Evolutionary conservation across 2,329 filamentous ascomycete species (phyloP).

Genomic region (Furcasterigmium sp.): DNA sequence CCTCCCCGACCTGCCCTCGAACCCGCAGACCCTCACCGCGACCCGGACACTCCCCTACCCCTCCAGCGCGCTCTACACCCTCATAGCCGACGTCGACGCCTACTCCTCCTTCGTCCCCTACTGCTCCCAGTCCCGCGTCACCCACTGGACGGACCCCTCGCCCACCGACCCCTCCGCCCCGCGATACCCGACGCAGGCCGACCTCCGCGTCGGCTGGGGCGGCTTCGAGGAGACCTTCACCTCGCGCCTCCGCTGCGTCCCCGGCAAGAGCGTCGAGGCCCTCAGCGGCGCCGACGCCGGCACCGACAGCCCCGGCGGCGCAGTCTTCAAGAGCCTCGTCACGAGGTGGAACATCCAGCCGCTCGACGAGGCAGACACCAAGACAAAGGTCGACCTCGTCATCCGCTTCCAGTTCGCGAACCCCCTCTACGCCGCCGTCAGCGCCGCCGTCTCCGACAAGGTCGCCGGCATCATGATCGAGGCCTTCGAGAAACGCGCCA

Average conservation of each 20-base stretch:
- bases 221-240: slow-evolving; percentile 80
- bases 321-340: slow-evolving; percentile 61
- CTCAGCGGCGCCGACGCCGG: slow-evolving; percentile 53
- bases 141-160: slow-evolving; percentile 56
- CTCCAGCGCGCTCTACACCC: slow-evolving; percentile 64
- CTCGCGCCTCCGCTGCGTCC: slow-evolving; percentile 72
- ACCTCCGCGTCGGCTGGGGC: slow-evolving; percentile 81
- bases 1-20: slow-evolving; percentile 16
- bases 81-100: slow-evolving; percentile 83
- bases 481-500: slow-evolving; percentile 82
- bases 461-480: slow-evolving; percentile 86
- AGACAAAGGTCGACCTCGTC: slow-evolving; percentile 67
- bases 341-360: slow-evolving; percentile 64
- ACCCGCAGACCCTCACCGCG: slow-evolving; percentile 62
- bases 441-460: slow-evolving; percentile 74
- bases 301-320: slow-evolving; percentile 20
- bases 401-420: slow-evolving; percentile 84
- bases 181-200: slow-evolving; percentile 67
- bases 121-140: slow-evolving; percentile 74
- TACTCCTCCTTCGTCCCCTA: slow-evolving; percentile 91
- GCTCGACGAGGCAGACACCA: slow-evolving; percentile 21
- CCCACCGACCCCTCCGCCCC: slow-evolving; percentile 34
- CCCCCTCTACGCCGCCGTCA: slow-evolving; percentile 80
- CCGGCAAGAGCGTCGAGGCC: slow-evolving; percentile 69
- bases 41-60: slow-evolving; percentile 73